Base-by-base conservation (phyloP, 208 protist genomes). In the Herpetomonas muscarum region DNA sequence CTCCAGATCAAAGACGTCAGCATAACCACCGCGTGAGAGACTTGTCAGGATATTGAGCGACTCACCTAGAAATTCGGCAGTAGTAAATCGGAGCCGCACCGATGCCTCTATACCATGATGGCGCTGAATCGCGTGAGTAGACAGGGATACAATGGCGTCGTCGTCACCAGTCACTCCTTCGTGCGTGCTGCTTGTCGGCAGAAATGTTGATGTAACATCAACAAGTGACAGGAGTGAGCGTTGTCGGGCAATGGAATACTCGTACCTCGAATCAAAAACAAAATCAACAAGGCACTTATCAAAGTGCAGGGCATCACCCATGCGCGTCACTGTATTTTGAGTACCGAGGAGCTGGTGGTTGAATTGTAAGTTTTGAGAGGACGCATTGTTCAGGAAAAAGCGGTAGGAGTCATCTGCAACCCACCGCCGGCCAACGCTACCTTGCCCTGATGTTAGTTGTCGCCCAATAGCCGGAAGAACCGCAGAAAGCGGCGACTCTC, bases 1-100 rank as follows among this genome's bases (percentile, higher is more conserved):
- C 47, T 93, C 81, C 6, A 93, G 52, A 58, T 93, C 86, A 69
- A 90, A 90, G 6, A 93, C 61, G 41, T 93, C 82, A 1, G 87
- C 44, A 6, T 64, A 41, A 2, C 74, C 55, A 1, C 58, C 45
- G 2, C 70, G 61, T 41, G 64, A 65, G 55, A 87, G 88, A 1
- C 64, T 67, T 7, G 61, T 74, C 21, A 79, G 37, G 7, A 79
- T 25, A 32, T 76, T 59, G 7, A 88, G 60, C 3, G 86, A 74
- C 3, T 64, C 63, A 1, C 69, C 74, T 2, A 84, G 19, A 59
- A 93, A 93, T n/a, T 75, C 62, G 1, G 64, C 32, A 0, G 72
- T 31, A 10, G 76, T 76, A n/a, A 90, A 81, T n/a, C 65, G 73
- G 52, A 80, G 78, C 6, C 60, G 36, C 29, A 34, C 22, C 55